Base-by-base conservation (phyloP, 1,284 basidiomycete species). In the Ustilago hordei region DNA sequence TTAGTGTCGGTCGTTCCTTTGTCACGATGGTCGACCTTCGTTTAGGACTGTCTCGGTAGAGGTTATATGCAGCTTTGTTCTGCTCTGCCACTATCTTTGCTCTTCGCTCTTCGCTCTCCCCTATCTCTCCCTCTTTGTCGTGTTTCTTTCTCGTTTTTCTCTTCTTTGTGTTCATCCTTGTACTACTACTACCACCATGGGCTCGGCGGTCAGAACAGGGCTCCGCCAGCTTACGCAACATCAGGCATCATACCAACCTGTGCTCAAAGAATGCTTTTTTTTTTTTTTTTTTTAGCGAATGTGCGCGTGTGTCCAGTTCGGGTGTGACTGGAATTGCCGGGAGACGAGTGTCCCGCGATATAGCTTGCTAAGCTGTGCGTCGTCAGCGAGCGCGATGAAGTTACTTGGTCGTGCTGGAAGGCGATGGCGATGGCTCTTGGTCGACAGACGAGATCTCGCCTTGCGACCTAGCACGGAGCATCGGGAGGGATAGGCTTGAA, bases 161-260 rank as follows among this genome's bases (percentile, higher is more conserved):
- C 54, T 69, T 76, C 67, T 73, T 71, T 77, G 75, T 77, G 75
- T 77, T 73, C 67, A 73, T 73, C 75, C 75, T 77, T 77, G 75
- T 76, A 76, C 74, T 78, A 74, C 75, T 78, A 78, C 71, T 69
- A 78, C 75, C 64, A 71, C 74, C 75, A 74, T 78, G 71, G 71
- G 71, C 75, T 68, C 71, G 75, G 75, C 75, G 75, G 71, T 78
- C 75, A 66, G 71, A 69, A 70, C 71, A 78, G 75, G 75, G 68
- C 68, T 69, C 68, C 75, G 68, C 67, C 64, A 74, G 70, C 75
- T 28, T 70, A 68, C 66, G 70, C 70, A 78, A 74, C 70, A 70
- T 50, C 63, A 78, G 75, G 75, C 75, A 78, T 78, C 63, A 78
- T 74, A 73, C 70, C 75, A 77, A 69, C 57, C 61, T 73, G 64